These are phyloP conservation scores for Monosporozyma siamensis DNA, from an alignment of 805 yeast genomes.

Conservation along the genomic window DNA sequence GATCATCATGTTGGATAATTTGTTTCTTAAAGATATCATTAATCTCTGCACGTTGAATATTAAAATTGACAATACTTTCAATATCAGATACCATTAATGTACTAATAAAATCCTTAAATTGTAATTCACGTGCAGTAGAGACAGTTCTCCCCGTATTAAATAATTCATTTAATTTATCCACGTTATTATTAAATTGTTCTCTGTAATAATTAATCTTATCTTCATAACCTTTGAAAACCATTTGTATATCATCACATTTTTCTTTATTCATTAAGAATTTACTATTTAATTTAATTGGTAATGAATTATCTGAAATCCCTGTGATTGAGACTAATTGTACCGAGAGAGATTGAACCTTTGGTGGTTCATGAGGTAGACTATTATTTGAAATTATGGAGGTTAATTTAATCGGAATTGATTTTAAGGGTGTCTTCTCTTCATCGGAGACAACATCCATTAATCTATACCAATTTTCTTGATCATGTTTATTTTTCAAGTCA, in stretches of 20 bases:
- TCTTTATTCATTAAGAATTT: slow-evolving; percentile 23
- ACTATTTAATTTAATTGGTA: slow-evolving; percentile 35
- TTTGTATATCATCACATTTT: slow-evolving; percentile 17
- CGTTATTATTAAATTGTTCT: slow-evolving; percentile 18
- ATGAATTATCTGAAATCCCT: slow-evolving; percentile 29
- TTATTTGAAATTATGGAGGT: slow-evolving; percentile 29
- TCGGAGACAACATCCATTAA: slow-evolving; percentile 23
- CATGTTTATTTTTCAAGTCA: slow-evolving; percentile 27
- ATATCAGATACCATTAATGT: slow-evolving; percentile 24
- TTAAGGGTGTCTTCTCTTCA: slow-evolving; percentile 23
- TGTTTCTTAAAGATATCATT: slow-evolving; percentile 26
- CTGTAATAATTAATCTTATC: slow-evolving; percentile 9
- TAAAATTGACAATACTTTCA: slow-evolving; percentile 24
- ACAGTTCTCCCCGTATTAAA: slow-evolving; percentile 17
- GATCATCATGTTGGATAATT: slow-evolving; percentile 5
- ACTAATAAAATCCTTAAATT: slow-evolving; percentile 25
- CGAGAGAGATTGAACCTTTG: slow-evolving; percentile 24
- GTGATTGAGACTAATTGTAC: slow-evolving; percentile 31
- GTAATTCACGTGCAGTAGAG: slow-evolving; percentile 15
- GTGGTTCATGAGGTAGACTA: slow-evolving; percentile 24
- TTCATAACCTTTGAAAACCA: slow-evolving; percentile 15
- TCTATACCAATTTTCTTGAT: slow-evolving; percentile 30
- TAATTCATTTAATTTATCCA: slow-evolving; percentile 18
- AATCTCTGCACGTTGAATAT: slow-evolving; percentile 13
- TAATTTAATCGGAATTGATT: slow-evolving; percentile 24